Base-by-base conservation (phyloP, 345 rosid genomes). In the Eucalyptus regnans region DNA sequence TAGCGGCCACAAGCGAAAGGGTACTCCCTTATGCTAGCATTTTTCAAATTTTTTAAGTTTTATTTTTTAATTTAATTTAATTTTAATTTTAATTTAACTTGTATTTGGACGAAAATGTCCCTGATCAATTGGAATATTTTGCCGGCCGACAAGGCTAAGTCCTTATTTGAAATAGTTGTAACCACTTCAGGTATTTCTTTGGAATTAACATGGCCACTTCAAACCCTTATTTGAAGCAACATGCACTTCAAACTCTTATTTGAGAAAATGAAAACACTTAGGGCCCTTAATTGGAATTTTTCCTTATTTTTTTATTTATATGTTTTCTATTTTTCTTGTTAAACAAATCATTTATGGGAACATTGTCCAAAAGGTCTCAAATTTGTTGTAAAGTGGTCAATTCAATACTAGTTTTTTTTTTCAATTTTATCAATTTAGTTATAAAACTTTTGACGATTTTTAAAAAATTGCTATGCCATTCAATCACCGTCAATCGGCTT, bases 231-330 rank as follows among this genome's bases (percentile, higher is more conserved):
- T 52, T 52, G 9, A 52, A 52, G 0, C 0, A 52, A 18, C 0
- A 1, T 13, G 9, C 56, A 1, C 18, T 52, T 3, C 0, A 18
- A 52, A 0, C 2, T 52, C 0, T 52, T 52, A 52, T 52, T 52
- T 18, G 56, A 18, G 2, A 18, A 52, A 52, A 52, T 52, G 7
- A 52, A 52, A 18, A 1, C 23, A 51, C 9, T 17, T 51, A 17
- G 9, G 22, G 1, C 3, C 0, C 3, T 52, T 18, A 52, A 18
- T 52, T 18, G 7, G 1, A 52, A 7, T 1, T 18, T 52, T 20
- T 52, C 58, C 25, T 52, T 52, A 4, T 52, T 7, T 9, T 56
- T 56, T 0, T 22, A 1, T 56, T 8, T 56, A 23, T 22, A 56
- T 23, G 9, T 56, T 56, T 23, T 3, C 9, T 22, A 56, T 1